Conservation (phyloP, 73 alveolate species). For the Halteria grandinella region DNA sequence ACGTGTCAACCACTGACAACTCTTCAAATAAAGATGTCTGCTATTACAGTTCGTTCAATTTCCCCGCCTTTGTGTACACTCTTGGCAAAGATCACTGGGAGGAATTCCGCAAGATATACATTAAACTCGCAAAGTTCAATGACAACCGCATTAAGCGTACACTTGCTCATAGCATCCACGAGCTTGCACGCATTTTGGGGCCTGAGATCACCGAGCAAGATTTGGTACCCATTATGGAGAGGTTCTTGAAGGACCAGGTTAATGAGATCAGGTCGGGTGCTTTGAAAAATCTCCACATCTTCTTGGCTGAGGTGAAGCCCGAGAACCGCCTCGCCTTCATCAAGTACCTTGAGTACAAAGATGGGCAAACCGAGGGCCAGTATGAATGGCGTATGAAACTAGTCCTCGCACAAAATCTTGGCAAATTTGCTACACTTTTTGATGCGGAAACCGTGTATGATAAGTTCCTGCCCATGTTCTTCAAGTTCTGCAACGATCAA, state of each 20-base stretch:
- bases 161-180: conserved; percentile 70
- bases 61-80: conserved; percentile 64
- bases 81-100: conserved; percentile 57
- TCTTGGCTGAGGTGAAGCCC: conserved; percentile 46
- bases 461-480: conserved; percentile 60
- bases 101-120: conserved; percentile 37
- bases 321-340: conserved; percentile 52
- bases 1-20: conserved; percentile 49
- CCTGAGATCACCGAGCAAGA: conserved; percentile 71
- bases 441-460: conserved; percentile 51
- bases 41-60: conserved; percentile 58
- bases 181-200: conserved; percentile 70
- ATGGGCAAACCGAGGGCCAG: conserved; percentile 45
- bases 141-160: conserved; percentile 70
- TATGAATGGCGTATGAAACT: conserved; percentile 56
- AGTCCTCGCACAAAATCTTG: conserved; percentile 61
- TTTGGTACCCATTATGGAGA: conserved; percentile 69
- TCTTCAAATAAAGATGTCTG: conserved; percentile 58
- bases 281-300: conserved; percentile 48
- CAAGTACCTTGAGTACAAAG: conserved; percentile 32
- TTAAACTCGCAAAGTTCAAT: conserved; percentile 61
- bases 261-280: conserved; percentile 59
- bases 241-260: conserved; percentile 33
- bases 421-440: conserved; percentile 59
- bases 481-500: conserved; percentile 53